A percentile compares a stretch with the other conserved stretches of the same genome.
These are phyloP conservation scores for Hypoxylon perforatum DNA, from an alignment of 495 filamentous ascomycete species.

Conservation along the genomic window DNA sequence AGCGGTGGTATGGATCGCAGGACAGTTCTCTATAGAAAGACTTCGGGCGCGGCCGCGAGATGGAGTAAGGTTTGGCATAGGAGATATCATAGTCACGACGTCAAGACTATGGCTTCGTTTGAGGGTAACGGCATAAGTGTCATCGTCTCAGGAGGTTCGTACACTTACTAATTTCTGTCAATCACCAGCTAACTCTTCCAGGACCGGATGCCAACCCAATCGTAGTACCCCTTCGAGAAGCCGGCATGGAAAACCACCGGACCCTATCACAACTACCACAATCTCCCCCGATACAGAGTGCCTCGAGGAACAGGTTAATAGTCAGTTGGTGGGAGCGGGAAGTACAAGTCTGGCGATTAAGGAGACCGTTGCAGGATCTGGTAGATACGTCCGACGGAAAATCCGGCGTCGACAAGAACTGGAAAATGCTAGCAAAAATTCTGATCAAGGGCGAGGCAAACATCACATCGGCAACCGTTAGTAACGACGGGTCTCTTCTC, in stretches of 20 bases:
- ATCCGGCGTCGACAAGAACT: slow-evolving; percentile 53
- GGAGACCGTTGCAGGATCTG: slow-evolving; percentile 57
- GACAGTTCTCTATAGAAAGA: slow-evolving; percentile 80
- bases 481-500: slow-evolving; percentile 76
- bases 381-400: slow-evolving; percentile 53
- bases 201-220: slow-evolving; percentile 87
- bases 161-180: slow-evolving; percentile 6
- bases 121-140: slow-evolving; percentile 86
- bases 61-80: slow-evolving; percentile 89
- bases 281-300: slow-evolving; percentile 73
- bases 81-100: slow-evolving; percentile 89
- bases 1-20: slow-evolving; percentile 91
- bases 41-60: slow-evolving; percentile 66
- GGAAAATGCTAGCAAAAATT: slow-evolving; percentile 76
- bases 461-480: slow-evolving; percentile 83
- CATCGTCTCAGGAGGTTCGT: slow-evolving; percentile 88
- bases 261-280: slow-evolving; percentile 84
- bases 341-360: slow-evolving; percentile 82
- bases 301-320: slow-evolving; percentile 75
- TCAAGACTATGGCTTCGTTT: slow-evolving; percentile 93
- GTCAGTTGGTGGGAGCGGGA: slow-evolving; percentile 95
- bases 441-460: slow-evolving; percentile 84
- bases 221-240: slow-evolving; percentile 80
- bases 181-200: slow-evolving; percentile 56
- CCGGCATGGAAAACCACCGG: slow-evolving; percentile 82